phyloP scores from a whole-genome alignment of 139 green algal species.

The Zygnema circumcarinatum region DNA sequence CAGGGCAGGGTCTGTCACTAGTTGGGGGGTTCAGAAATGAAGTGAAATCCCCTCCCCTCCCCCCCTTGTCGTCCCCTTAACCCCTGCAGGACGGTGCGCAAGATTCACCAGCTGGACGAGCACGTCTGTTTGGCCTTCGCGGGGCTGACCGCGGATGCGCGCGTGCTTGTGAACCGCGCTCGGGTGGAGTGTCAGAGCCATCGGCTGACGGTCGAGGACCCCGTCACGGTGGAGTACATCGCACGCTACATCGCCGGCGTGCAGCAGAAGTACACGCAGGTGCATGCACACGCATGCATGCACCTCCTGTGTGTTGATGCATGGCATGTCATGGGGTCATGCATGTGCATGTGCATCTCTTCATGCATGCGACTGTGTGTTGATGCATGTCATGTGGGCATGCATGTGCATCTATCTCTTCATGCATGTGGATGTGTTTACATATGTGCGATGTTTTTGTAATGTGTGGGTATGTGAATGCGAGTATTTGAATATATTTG shows the following conservation, averaged over 20 bases:
- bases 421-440: too few relatives aligned
- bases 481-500: too few relatives aligned
- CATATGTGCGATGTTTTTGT: too few relatives aligned
- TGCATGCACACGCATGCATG: too few relatives aligned
- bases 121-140: conserved; percentile 96
- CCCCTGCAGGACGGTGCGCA: conserved; percentile 85
- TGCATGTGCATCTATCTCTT: too few relatives aligned
- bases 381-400: too few relatives aligned
- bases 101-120: conserved; percentile 96
- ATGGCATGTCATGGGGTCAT: background rate
- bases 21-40: too few relatives aligned
- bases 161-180: conserved; percentile 93
- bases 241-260: conserved; percentile 82
- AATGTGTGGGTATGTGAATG: too few relatives aligned
- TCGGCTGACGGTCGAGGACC: conserved; percentile 73
- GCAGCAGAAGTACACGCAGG: conserved; percentile 93
- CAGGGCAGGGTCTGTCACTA: too few relatives aligned
- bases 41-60: too few relatives aligned
- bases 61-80: too few relatives aligned
- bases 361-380: background rate
- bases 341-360: background rate
- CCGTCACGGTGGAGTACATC: conserved; percentile 88
- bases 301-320: background rate
- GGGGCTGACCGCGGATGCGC: conserved; percentile 94
- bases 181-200: conserved; percentile 89